Evolutionary conservation across 352 stramenopile genomes (phyloP).

Genomic region (Globisporangium irregulare): DNA sequence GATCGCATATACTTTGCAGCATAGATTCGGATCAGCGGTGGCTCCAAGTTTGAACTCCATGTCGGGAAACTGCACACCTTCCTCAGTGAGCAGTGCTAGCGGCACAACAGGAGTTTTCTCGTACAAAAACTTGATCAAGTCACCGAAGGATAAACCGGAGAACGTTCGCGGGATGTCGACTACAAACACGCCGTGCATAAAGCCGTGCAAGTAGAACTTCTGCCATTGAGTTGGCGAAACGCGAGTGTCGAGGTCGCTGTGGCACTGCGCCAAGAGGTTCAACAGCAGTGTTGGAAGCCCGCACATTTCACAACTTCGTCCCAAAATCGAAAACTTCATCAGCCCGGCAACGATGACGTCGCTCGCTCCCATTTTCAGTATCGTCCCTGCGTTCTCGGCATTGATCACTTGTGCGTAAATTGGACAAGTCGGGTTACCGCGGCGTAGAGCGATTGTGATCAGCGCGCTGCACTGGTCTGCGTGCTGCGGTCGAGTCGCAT

Average conservation of each 20-base stretch:
- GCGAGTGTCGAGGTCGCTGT: conserved; percentile 50
- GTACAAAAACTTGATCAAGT: conserved; percentile 78
- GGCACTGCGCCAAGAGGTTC: conserved; percentile 58
- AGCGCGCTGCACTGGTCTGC: conserved; percentile 68
- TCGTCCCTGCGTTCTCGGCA: conserved; percentile 52
- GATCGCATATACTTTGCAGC: conserved; percentile 78
- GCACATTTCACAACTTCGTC: conserved; percentile 58
- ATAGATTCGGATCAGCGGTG: conserved; percentile 70
- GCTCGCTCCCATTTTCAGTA: conserved; percentile 72
- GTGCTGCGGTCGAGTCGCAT: conserved; percentile 46
- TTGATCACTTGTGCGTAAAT: conserved; percentile 83
- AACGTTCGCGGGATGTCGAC: conserved; percentile 79
- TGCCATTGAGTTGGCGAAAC: conserved; percentile 62
- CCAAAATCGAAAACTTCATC: conserved; percentile 74
- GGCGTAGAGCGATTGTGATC: conserved; percentile 71
- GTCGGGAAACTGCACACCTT: conserved; percentile 65
- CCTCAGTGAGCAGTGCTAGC: conserved; percentile 62
- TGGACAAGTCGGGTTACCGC: conserved; percentile 61
- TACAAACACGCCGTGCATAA: conserved; percentile 70
- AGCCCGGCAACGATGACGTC: conserved; percentile 68
- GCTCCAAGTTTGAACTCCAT: conserved; percentile 78
- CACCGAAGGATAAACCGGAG: conserved; percentile 73
- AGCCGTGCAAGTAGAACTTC: conserved; percentile 62
- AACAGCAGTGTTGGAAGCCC: conserved; percentile 66
- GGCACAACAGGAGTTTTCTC: conserved; percentile 67